Percentiles rank a stretch among this genome's conserved stretches.
Conservation (phyloP, 2,329 filamentous ascomycete species). For the Botrytis fabae region DNA sequence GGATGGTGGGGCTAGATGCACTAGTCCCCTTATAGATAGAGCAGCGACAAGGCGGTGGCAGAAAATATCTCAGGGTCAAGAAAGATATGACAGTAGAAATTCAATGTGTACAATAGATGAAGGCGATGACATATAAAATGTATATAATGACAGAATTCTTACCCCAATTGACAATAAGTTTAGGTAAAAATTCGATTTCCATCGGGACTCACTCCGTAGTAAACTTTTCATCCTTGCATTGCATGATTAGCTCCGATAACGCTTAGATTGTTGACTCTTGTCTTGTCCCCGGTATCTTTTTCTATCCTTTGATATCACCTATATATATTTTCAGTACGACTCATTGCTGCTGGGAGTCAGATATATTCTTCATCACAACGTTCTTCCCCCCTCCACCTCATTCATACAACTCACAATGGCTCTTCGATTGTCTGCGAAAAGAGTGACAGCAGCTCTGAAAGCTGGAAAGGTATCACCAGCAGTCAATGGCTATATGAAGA, state of each 20-base stretch:
- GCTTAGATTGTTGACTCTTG: constrained; percentile 16
- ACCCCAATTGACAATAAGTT: not conserved
- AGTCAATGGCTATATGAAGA: constrained; percentile 33
- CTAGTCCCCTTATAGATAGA: not conserved
- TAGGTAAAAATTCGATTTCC: not conserved
- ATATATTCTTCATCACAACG: not conserved
- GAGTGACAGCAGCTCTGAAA: constrained; percentile 35
- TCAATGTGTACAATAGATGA: not conserved
- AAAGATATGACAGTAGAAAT: not conserved
- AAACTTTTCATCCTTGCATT: constrained; percentile 13
- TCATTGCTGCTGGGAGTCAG: not conserved
- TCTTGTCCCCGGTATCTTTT: constrained; percentile 4
- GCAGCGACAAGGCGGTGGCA: not conserved
- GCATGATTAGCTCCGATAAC: constrained; percentile 21
- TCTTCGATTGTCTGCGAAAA: constrained; percentile 38
- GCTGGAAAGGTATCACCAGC: constrained; percentile 31
- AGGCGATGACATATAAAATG: not conserved
- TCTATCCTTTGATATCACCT: not conserved
- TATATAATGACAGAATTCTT: not conserved
- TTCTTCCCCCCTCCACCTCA: not conserved
- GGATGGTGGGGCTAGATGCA: not conserved
- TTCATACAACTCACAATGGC: constrained; percentile 30
- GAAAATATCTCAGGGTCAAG: not conserved
- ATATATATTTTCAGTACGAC: not conserved
- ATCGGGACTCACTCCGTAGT: not conserved